Conservation (phyloP, 2,329 filamentous ascomycete species). For the Colletotrichum orbiculare region DNA sequence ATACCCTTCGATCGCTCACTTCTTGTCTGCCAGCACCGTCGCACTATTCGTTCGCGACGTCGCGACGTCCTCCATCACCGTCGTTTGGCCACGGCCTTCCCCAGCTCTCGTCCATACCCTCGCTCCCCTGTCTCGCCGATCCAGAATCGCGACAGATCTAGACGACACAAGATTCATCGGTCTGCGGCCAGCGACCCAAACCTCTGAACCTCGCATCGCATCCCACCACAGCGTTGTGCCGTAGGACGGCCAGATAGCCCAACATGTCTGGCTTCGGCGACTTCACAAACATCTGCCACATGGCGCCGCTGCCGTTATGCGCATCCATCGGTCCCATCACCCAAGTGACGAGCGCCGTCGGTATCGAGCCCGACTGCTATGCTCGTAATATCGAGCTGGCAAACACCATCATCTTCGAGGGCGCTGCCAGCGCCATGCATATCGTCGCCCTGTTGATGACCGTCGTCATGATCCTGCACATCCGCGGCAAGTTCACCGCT, state of each 20-base stretch:
- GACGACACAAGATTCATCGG: neutral
- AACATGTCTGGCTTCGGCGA: conserved; percentile 88
- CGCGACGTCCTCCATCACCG: neutral
- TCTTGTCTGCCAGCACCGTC: conserved; percentile 8
- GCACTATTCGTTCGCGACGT: conserved; percentile 15
- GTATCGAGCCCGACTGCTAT: conserved; percentile 92
- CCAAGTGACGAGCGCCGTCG: conserved; percentile 73
- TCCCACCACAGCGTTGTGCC: conserved; percentile 6
- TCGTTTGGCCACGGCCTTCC: conserved; percentile 1
- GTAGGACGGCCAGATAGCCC: conserved; percentile 34
- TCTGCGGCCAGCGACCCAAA: neutral
- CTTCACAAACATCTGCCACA: conserved; percentile 87
- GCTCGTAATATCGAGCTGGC: conserved; percentile 94
- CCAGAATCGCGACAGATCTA: neutral
- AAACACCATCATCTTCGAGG: conserved; percentile 98
- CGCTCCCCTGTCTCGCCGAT: conserved; percentile 8
- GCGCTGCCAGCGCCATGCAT: conserved; percentile 90
- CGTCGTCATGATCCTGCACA: conserved; percentile 96
- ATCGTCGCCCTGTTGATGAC: conserved; percentile 93
- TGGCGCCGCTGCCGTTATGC: conserved; percentile 88
- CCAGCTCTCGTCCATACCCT: conserved; percentile 10
- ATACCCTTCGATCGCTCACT: conserved; percentile 13
- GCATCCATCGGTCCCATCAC: conserved; percentile 82
- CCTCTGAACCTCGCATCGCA: neutral
- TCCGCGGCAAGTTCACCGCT: conserved; percentile 97